phyloP scores from a whole-genome alignment of 2,329 filamentous ascomycete species.

The Pestalotiopsis sp. region DNA sequence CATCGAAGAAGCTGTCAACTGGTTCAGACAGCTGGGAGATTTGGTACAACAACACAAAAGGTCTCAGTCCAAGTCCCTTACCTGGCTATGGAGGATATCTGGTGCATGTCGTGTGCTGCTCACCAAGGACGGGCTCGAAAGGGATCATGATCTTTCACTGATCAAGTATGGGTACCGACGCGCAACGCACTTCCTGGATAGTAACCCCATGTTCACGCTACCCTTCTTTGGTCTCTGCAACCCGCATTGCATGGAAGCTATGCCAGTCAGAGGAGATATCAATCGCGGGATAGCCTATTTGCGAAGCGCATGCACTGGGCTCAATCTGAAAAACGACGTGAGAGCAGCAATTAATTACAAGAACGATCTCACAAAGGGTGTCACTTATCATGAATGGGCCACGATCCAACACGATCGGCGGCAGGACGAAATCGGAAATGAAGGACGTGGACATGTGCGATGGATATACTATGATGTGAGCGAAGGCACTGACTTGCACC shows the following conservation, averaged over 20 bases:
- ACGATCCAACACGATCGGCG: not conserved
- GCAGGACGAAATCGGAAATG: not conserved
- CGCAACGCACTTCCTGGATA: not conserved
- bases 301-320: not conserved
- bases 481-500: not conserved
- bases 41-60: not conserved
- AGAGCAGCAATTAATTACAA: not conserved
- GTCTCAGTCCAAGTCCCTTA: not conserved
- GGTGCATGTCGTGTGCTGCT: not conserved
- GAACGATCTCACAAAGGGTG: not conserved
- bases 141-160: not conserved
- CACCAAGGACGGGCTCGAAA: not conserved
- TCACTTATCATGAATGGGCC: not conserved
- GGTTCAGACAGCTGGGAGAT: not conserved
- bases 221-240: not conserved
- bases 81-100: not conserved
- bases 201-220: not conserved
- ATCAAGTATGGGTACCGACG: not conserved
- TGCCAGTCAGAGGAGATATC: not conserved
- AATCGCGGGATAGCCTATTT: not conserved
- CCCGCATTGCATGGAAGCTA: not conserved
- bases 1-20: not conserved
- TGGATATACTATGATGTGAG: not conserved
- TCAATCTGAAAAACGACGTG: not conserved
- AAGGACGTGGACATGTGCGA: not conserved